Evolutionary conservation across 805 yeast genomes (phyloP), one percentile per base, ranked within the genome.

Genomic region (Saturnispora gosingensis): DNA sequence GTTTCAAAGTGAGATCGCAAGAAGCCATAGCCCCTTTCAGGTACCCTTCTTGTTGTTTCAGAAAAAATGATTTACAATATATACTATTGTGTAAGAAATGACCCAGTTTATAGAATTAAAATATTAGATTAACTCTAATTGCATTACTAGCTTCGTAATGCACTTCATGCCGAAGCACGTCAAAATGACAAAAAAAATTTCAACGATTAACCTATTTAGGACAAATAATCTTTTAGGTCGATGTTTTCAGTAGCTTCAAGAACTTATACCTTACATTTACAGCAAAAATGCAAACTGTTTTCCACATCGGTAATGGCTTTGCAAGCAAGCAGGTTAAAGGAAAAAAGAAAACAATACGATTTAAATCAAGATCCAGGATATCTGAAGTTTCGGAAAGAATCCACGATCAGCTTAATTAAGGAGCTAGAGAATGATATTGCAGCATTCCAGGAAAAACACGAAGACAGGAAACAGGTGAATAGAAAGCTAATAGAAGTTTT

Each of bases 401-500:
- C 51, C n/a, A 11, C 25, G 16, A 24, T 25, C 9, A 32, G 34
- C 7, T 25, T 49, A 25, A 15, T 16, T 1, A 43, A 43, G 16
- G 51, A 49, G 35, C 15, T 49, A 36, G 43, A 49, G 25, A n/a
- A 25, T 10, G 18, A 42, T 5, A 16, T 49, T 8, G 10, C 8
- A 7, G 24, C 35, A 7, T 49, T 49, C 28, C 47, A 49, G 10
- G 16, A 18, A 6, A 36, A 18, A 18, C 51, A 49, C n/a, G 36
- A 18, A 15, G 52, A 25, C n/a, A 27, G 52, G 36, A 4, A 3
- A 7, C 16, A 38, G 3, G 45, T 44, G 10, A 36, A 30, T 18
- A n/a, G n/a, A 5, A 38, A 44, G 13, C 51, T 55, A 18, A 34
- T 34, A 9, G 46, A 42, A 3, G 40, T 49, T 16, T 6, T 55